Evolutionary conservation across 2,329 filamentous ascomycete genomes (phyloP), one percentile per base, ranked within the genome.

Genomic region (Aureobasidium mangrovei): DNA sequence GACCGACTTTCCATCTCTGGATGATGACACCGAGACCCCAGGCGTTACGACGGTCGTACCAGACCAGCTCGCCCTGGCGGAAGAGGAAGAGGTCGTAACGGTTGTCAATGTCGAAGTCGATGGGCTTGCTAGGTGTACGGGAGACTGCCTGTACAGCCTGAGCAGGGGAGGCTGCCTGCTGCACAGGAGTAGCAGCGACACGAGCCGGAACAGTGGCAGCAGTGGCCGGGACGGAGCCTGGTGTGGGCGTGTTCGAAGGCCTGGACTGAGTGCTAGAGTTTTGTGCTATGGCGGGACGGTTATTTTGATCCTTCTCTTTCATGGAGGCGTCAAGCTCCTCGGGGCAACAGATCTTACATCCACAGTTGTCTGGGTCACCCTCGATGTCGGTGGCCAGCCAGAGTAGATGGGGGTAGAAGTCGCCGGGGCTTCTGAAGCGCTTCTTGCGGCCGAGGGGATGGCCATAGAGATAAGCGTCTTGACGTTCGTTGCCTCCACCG

Each of bases 401-500:
- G 1, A 81, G 64, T 3, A 82, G 66, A 63, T 83, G 80, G 2
- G 77, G 78, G 57, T 81, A 80, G 68, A 82, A 82, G 58, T 82
- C 79, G 49, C 73, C 73, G 0, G 79, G 78, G 61, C 78, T 82
- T 53, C 79, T 67, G 62, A 76, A 83, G 46, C 78, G 72, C 66
- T 81, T 81, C 64, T 74, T 77, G 18, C 75, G 71, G 12, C 79
- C 79, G 43, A 72, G 67, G 2, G 79, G 79, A 61, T 82, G 78
- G 24, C 80, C 80, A 62, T 82, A 82, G 4, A 83, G 70, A 59
- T 82, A 82, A 32, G 77, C 77, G 62, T 83, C 80, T 60, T 80
- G 77, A 53, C 79, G 68, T 61, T 80, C 77, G 57, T 75, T 76
- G 8, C 71, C 73, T 33, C 74, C 76, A 35, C 70, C 72, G 5